phyloP scores from a whole-genome alignment of 169 alveolate species.

The Cryptosporidium tyzzeri region DNA sequence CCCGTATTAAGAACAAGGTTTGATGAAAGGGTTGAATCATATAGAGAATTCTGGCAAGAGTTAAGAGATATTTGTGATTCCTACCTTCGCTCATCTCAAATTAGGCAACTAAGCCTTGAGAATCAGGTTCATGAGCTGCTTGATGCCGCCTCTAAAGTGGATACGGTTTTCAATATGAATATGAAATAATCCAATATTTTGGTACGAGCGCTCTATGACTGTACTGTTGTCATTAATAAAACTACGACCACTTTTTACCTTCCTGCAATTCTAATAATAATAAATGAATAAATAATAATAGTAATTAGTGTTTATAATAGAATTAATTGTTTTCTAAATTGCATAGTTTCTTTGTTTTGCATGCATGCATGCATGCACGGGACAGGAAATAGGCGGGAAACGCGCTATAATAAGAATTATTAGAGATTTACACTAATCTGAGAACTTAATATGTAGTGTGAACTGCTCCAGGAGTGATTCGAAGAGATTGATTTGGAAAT shows the following conservation, averaged over 20 bases:
- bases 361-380: not conserved
- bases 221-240: not conserved
- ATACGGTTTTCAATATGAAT: slow-evolving; percentile 39
- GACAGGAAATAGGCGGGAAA: not conserved
- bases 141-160: slow-evolving; percentile 68
- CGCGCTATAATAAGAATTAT: not conserved
- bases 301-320: slow-evolving; percentile 1
- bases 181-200: not conserved
- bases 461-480: slow-evolving; percentile 2
- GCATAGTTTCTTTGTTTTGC: not conserved
- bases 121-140: slow-evolving; percentile 59
- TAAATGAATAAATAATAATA: too few relatives aligned
- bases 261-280: not conserved
- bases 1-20: slow-evolving; percentile 65
- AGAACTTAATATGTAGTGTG: not conserved
- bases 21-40: slow-evolving; percentile 69
- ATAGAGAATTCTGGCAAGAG: slow-evolving; percentile 54
- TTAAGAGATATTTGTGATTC: slow-evolving; percentile 64
- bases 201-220: not conserved
- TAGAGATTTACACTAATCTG: not conserved
- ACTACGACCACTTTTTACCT: not conserved
- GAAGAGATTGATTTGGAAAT: not conserved
- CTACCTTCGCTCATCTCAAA: slow-evolving; percentile 33
- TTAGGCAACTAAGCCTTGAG: slow-evolving; percentile 46
- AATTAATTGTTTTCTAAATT: not conserved